These are phyloP conservation scores for Conidiobolus incongruus DNA, from an alignment of 371 early-diverging fungal species.

Conservation along the genomic window DNA sequence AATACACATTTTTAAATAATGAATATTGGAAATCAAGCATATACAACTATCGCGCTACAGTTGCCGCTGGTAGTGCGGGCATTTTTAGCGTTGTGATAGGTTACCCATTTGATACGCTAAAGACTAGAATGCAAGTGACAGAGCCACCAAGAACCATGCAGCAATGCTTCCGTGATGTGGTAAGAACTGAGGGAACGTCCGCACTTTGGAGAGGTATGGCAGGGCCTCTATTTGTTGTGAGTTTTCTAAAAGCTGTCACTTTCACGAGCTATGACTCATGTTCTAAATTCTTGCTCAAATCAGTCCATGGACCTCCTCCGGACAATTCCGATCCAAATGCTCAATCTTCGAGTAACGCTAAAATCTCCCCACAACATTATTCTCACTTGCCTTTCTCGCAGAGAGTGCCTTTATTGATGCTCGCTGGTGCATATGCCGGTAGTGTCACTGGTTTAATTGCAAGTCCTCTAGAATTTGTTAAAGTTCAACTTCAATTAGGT, in stretches of 20 bases:
- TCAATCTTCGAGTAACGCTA: no score
- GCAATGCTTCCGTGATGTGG: not conserved
- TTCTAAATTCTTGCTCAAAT: not conserved
- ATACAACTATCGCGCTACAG: not conserved
- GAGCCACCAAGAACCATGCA: not conserved
- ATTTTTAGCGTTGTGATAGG: not conserved
- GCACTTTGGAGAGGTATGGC: conserved; percentile 3
- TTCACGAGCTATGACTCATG: conserved; percentile 1
- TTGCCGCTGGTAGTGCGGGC: not conserved
- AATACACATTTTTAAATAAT: no score
- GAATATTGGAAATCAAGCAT: no score
- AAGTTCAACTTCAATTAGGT: conserved; percentile 3
- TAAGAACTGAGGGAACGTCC: not conserved
- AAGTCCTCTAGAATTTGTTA: conserved; percentile 3
- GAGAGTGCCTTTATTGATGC: not conserved
- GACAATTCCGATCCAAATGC: not conserved
- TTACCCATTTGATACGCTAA: conserved; percentile 3
- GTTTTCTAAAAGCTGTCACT: not conserved
- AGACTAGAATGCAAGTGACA: conserved; percentile 4
- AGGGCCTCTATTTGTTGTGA: not conserved
- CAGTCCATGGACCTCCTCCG: not conserved
- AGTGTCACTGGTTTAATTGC: not conserved
- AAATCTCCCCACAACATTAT: not conserved
- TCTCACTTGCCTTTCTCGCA: not conserved
- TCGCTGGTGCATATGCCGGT: conserved; percentile 1